These are phyloP conservation scores for Paracoccidioides lutzii DNA, from an alignment of 2,329 filamentous ascomycete genomes.

Conservation along the genomic window DNA sequence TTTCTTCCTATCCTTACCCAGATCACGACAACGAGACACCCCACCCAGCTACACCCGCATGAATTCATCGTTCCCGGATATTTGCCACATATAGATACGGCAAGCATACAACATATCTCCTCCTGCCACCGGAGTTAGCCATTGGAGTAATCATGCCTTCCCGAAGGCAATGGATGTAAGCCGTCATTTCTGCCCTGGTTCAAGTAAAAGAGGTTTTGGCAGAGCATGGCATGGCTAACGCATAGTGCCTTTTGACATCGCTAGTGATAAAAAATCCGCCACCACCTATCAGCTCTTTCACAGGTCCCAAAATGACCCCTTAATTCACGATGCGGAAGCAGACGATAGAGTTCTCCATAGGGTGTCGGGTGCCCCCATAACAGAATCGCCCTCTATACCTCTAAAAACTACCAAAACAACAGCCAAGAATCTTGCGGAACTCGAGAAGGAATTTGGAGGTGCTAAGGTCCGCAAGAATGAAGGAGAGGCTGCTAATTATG, in stretches of 20 bases:
- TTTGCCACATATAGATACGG: background rate
- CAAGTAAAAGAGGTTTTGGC: background rate
- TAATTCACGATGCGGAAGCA: constrained; percentile 82
- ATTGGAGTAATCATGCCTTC: constrained; percentile 10
- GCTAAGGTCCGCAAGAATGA: constrained; percentile 68
- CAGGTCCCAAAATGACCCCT: constrained; percentile 90
- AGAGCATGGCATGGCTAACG: background rate
- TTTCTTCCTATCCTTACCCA: background rate
- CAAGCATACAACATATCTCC: background rate
- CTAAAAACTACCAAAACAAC: constrained; percentile 45
- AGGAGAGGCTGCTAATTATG: constrained; percentile 87
- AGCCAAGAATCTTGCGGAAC: constrained; percentile 58
- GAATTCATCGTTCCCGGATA: background rate
- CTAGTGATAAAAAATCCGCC: constrained; percentile 13
- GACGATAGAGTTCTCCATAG: constrained; percentile 84
- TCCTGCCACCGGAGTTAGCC: background rate
- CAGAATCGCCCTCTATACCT: constrained; percentile 17
- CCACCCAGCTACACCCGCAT: background rate
- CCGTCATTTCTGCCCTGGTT: background rate
- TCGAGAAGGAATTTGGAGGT: constrained; percentile 60
- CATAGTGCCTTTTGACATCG: background rate
- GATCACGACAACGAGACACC: background rate
- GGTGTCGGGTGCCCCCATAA: constrained; percentile 29
- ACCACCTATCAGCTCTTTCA: constrained; percentile 14
- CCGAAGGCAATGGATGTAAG: constrained; percentile 12